These are phyloP conservation scores for Lophiotrema nucula DNA, from an alignment of 495 filamentous ascomycete species.

Conservation along the genomic window DNA sequence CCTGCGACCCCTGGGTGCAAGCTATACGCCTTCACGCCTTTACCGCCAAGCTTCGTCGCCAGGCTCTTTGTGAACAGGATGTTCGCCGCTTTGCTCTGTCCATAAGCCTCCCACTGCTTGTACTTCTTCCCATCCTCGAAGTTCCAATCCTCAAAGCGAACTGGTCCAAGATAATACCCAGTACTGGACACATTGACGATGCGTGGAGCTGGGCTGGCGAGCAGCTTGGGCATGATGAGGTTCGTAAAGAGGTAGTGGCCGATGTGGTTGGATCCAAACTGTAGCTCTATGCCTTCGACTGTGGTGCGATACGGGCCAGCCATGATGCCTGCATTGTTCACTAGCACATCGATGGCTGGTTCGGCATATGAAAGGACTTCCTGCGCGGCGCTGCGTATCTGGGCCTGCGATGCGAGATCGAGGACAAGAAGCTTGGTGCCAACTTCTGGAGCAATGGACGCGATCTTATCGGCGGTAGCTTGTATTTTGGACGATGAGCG, in stretches of 20 bases:
- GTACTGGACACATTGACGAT: conserved; percentile 27
- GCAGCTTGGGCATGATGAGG: conserved; percentile 25
- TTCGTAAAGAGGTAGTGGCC: conserved; percentile 35
- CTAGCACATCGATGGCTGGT: conserved; percentile 33
- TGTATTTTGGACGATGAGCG: conserved; percentile 51
- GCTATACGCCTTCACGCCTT: conserved; percentile 27
- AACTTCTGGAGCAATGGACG: conserved; percentile 34
- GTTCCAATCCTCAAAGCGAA: conserved; percentile 28
- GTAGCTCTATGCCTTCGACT: conserved; percentile 51
- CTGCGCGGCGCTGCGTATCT: conserved; percentile 48
- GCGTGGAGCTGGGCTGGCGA: conserved; percentile 12
- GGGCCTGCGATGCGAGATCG: conserved; percentile 49
- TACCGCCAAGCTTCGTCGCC: conserved; percentile 14
- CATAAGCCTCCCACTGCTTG: conserved; percentile 26
- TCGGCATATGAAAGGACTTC: conserved; percentile 38
- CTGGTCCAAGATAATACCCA: conserved; percentile 22
- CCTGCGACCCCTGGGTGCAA: conserved; percentile 25
- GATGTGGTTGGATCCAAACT: conserved; percentile 49
- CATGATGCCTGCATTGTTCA: conserved; percentile 30
- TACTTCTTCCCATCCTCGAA: conserved; percentile 30
- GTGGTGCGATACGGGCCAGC: conserved; percentile 8
- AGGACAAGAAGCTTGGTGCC: conserved; percentile 43
- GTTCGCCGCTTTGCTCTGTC: conserved; percentile 32
- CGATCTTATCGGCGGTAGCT: conserved; percentile 13
- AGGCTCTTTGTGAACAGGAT: conserved; percentile 27